These are phyloP conservation scores for Amauroascus verrucosus DNA, from an alignment of 2,329 filamentous ascomycete species.

Conservation along the genomic window DNA sequence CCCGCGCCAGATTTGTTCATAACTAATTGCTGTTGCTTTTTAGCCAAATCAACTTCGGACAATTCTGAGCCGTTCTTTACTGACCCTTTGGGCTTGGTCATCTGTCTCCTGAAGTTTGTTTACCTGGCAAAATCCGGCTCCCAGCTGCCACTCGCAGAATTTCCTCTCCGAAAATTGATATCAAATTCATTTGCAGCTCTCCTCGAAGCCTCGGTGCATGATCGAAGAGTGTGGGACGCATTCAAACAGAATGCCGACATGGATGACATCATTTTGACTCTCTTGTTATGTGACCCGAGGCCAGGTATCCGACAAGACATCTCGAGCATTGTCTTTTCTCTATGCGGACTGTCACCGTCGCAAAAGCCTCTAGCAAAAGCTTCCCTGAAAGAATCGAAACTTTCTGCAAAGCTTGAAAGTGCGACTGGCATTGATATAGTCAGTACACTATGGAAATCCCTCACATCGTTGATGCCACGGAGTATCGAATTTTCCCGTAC, in stretches of 20 bases:
- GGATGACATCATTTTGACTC: slow-evolving; percentile 30
- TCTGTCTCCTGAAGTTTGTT: slow-evolving; percentile 30
- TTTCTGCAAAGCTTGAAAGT: slow-evolving; percentile 19
- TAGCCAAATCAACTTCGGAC: slow-evolving; percentile 22
- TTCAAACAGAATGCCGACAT: slow-evolving; percentile 32
- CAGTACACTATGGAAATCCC: slow-evolving; percentile 37
- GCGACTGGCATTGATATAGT: slow-evolving; percentile 32
- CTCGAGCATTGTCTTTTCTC: slow-evolving; percentile 30
- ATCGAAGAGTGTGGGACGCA: slow-evolving; percentile 37
- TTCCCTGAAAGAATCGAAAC: slow-evolving; percentile 16
- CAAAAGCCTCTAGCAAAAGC: slow-evolving; percentile 23
- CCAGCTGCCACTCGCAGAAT: slow-evolving; percentile 14
- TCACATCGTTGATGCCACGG: slow-evolving; percentile 33
- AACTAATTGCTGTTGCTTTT: neutral
- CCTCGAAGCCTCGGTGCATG: slow-evolving; percentile 41
- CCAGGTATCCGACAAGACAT: slow-evolving; percentile 30
- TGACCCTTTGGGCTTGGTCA: slow-evolving; percentile 30
- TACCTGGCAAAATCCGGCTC: slow-evolving; percentile 20
- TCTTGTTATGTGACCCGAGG: slow-evolving; percentile 39
- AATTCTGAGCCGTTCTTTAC: slow-evolving; percentile 24
- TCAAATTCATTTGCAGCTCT: slow-evolving; percentile 40
- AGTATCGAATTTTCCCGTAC: slow-evolving; percentile 29
- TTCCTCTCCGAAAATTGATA: slow-evolving; percentile 28
- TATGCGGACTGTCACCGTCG: slow-evolving; percentile 27
- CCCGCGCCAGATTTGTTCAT: neutral